Conservation (phyloP, 768 basidiomycete species). For the Collybia nuda region DNA sequence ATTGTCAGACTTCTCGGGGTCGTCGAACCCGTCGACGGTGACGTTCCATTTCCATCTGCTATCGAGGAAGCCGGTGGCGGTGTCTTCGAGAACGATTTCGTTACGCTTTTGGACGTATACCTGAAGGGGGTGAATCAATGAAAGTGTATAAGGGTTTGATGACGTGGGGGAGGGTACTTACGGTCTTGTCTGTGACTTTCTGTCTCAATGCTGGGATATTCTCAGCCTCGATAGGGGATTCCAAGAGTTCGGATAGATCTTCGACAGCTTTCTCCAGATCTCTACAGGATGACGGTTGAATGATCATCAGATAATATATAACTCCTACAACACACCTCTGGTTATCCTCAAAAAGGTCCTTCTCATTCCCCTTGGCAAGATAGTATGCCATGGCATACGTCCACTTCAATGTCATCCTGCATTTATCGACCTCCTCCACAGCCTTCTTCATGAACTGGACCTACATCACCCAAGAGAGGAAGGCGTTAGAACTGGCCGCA, state of each 20-base stretch:
- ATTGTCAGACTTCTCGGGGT: slow-evolving; percentile 32
- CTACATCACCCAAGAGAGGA: slow-evolving; percentile 7
- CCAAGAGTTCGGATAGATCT: slow-evolving; percentile 88
- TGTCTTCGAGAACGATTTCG: slow-evolving; percentile 93
- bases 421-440: slow-evolving; percentile 86
- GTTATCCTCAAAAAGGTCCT: slow-evolving; percentile 96
- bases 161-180: slow-evolving; percentile 29
- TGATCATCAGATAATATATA: neutral
- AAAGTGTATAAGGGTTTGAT: neutral
- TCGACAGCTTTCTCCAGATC: slow-evolving; percentile 96
- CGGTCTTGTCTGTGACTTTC: slow-evolving; percentile 95
- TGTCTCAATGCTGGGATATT: slow-evolving; percentile 79
- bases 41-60: slow-evolving; percentile 85
- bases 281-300: slow-evolving; percentile 32
- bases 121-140: slow-evolving; percentile 25
- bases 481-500: too few species aligned
- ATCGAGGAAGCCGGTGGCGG: slow-evolving; percentile 85
- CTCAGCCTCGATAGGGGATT: slow-evolving; percentile 87
- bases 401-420: slow-evolving; percentile 97
- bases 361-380: slow-evolving; percentile 85
- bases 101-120: slow-evolving; percentile 97
- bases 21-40: slow-evolving; percentile 69
- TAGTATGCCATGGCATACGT: slow-evolving; percentile 99
- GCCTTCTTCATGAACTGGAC: slow-evolving; percentile 98
- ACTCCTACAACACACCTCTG: slow-evolving; percentile 78